Conservation (phyloP, 306 rosid genomes). For the Oemleria cerasiformis region DNA sequence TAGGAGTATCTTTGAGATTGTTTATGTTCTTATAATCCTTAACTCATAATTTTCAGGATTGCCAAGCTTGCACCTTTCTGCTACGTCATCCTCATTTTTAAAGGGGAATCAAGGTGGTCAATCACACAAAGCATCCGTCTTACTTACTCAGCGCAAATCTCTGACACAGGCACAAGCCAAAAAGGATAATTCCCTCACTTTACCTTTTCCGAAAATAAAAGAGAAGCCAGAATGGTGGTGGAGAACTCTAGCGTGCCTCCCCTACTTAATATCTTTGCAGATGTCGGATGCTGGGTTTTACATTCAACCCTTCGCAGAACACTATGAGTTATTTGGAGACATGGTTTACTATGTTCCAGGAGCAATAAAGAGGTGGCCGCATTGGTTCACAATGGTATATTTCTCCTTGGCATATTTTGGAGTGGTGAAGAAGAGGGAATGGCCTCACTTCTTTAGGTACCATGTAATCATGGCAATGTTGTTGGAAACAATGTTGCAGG, state of each 20-base stretch:
- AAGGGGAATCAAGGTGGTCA: constrained; percentile 27
- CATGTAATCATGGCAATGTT: constrained; percentile 75
- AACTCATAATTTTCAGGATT: constrained; percentile 36
- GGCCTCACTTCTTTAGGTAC: constrained; percentile 65
- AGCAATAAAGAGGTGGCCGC: constrained; percentile 56
- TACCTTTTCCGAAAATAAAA: constrained; percentile 43
- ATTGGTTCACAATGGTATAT: constrained; percentile 70
- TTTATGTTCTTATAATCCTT: not conserved
- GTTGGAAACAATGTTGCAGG: constrained; percentile 57
- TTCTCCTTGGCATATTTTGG: constrained; percentile 45
- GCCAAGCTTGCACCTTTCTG: constrained; percentile 27
- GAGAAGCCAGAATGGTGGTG: constrained; percentile 96
- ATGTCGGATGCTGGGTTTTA: constrained; percentile 67
- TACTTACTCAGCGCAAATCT: constrained; percentile 27
- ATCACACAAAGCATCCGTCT: constrained; percentile 23
- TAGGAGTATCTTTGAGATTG: constrained; percentile 12
- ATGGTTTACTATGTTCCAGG: constrained; percentile 71
- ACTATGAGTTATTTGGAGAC: constrained; percentile 37
- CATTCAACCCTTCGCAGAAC: constrained; percentile 55
- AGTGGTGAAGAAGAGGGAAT: constrained; percentile 62
- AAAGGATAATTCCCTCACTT: constrained; percentile 43
- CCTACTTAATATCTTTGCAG: constrained; percentile 66
- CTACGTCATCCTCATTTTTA: constrained; percentile 34
- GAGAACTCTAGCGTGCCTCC: constrained; percentile 76
- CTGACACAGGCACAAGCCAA: constrained; percentile 42